A percentile compares a stretch with the other conserved stretches of the same genome.
These are phyloP conservation scores for Gynochthodes officinalis DNA, from an alignment of 257 asterid genomes.

Conservation along the genomic window DNA sequence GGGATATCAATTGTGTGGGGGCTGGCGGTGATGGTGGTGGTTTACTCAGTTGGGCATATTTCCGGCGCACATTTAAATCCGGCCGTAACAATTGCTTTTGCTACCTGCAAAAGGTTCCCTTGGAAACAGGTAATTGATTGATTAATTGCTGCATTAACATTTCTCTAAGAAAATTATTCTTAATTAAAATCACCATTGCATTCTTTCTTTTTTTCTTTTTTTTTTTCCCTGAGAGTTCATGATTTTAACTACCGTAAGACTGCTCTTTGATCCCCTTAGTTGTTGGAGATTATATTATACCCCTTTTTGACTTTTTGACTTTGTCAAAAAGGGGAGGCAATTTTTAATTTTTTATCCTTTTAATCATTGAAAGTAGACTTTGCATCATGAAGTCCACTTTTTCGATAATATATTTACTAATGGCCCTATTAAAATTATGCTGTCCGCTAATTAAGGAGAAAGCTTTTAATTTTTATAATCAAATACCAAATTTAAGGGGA, in stretches of 20 bases:
- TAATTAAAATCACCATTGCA: too few relatives aligned
- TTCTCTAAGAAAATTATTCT: too few relatives aligned
- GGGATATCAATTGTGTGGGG: constrained; percentile 44
- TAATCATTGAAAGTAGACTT: not conserved
- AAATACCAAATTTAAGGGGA: too few relatives aligned
- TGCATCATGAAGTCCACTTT: not conserved
- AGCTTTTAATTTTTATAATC: too few relatives aligned
- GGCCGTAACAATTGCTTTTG: constrained; percentile 41
- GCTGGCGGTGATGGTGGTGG: constrained; percentile 39
- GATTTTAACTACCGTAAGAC: not conserved
- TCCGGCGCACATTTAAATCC: constrained; percentile 43
- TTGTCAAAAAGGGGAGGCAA: not conserved
- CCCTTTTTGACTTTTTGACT: not conserved
- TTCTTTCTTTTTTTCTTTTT: too few relatives aligned
- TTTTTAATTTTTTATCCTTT: too few relatives aligned
- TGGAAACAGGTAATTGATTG: constrained; percentile 34
- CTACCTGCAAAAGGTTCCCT: constrained; percentile 34
- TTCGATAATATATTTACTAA: too few relatives aligned
- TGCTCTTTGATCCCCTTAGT: not conserved
- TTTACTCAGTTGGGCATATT: constrained; percentile 38
- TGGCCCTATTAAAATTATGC: too few relatives aligned
- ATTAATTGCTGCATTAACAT: not conserved
- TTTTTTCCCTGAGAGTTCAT: too few relatives aligned
- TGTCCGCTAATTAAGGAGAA: too few relatives aligned
- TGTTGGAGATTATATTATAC: not conserved